These are phyloP conservation scores for Paramecium caudatum DNA, from an alignment of 73 alveolate genomes.

Conservation along the genomic window DNA sequence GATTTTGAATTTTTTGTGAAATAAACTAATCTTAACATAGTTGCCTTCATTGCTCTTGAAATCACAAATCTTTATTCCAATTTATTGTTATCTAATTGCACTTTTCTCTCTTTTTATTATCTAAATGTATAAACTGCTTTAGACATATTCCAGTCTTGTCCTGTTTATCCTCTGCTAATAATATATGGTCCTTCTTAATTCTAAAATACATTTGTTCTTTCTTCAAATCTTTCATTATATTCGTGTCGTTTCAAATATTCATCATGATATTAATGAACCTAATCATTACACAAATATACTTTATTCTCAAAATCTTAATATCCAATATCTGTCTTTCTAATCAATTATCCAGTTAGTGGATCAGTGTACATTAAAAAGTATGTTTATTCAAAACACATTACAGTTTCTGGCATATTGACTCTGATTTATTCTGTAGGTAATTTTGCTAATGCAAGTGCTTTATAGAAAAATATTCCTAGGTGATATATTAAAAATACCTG, in stretches of 20 bases:
- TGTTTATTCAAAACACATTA: constrained; percentile 71
- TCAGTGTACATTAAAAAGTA: constrained; percentile 70
- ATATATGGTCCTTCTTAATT: constrained; percentile 72
- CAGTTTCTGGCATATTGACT: constrained; percentile 70
- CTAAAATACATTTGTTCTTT: constrained; percentile 54
- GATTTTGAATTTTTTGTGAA: constrained; percentile 72
- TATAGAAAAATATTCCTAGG: constrained; percentile 68
- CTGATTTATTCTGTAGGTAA: constrained; percentile 55
- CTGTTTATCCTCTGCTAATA: constrained; percentile 71
- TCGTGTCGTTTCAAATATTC: constrained; percentile 12
- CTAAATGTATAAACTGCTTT: constrained; percentile 62
- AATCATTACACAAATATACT: not conserved
- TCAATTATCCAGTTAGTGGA: constrained; percentile 63
- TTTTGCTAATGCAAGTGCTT: constrained; percentile 72
- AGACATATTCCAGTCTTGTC: constrained; percentile 76
- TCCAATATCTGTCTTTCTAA: constrained; percentile 71
- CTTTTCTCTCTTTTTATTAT: constrained; percentile 68
- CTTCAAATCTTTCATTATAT: constrained; percentile 46
- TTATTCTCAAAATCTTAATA: constrained; percentile 69
- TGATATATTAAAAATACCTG: constrained; percentile 22
- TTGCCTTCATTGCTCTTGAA: constrained; percentile 77
- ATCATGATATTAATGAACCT: constrained; percentile 50
- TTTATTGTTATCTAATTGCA: constrained; percentile 61
- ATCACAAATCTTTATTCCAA: constrained; percentile 72
- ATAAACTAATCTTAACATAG: constrained; percentile 57